Evolutionary conservation across 495 filamentous ascomycete species (phyloP).

Genomic region (Aspergillus avenaceus): DNA sequence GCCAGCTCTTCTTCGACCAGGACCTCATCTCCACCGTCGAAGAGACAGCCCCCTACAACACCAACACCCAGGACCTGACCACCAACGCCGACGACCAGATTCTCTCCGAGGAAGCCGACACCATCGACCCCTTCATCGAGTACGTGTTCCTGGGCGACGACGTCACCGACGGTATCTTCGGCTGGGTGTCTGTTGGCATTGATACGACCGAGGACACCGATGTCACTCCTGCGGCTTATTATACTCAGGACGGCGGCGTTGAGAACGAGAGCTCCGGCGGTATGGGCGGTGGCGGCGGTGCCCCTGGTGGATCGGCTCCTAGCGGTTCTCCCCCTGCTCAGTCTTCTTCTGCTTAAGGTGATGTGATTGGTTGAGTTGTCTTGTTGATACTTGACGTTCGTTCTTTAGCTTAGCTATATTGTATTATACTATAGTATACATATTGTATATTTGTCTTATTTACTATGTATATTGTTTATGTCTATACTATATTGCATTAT

Average conservation of each 20-base stretch:
- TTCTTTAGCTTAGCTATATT: no score
- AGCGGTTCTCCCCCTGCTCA: conserved; percentile 11
- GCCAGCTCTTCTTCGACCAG: conserved; percentile 63
- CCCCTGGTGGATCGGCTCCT: not conserved
- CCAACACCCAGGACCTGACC: conserved; percentile 48
- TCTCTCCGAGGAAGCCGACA: conserved; percentile 43
- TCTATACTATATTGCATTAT: no score
- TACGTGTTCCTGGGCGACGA: conserved; percentile 50
- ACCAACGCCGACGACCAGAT: conserved; percentile 52
- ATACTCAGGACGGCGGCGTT: conserved; percentile 32
- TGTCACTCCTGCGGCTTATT: conserved; percentile 29
- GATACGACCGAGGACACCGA: conserved; percentile 20
- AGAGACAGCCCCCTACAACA: conserved; percentile 47
- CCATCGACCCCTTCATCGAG: conserved; percentile 55
- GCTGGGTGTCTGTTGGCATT: conserved; percentile 33
- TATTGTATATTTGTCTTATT: no score
- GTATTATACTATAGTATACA: no score
- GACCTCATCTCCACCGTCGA: conserved; percentile 46
- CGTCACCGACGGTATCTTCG: conserved; percentile 31
- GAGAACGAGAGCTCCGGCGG: conserved; percentile 26
- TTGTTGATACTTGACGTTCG: not conserved
- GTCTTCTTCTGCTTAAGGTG: not conserved
- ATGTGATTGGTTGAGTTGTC: not conserved
- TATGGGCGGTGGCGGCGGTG: conserved; percentile 9
- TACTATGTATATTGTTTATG: no score